These are phyloP conservation scores for Apiospora arundinis DNA, from an alignment of 2,329 filamentous ascomycete species.

Conservation along the genomic window DNA sequence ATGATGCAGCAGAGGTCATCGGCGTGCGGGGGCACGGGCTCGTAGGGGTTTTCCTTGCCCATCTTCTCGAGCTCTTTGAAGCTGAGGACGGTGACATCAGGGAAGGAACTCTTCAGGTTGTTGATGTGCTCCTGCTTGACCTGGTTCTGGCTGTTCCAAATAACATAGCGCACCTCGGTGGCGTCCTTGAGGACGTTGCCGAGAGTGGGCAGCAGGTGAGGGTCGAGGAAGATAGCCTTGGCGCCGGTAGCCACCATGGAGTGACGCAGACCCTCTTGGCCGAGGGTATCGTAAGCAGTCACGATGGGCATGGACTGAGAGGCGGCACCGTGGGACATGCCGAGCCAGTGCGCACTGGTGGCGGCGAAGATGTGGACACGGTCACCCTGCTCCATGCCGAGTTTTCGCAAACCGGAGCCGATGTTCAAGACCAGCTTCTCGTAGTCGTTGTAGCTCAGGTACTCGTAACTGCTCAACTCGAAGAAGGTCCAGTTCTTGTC, in stretches of 20 bases:
- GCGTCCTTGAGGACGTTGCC: conserved; percentile 60
- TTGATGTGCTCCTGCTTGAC: conserved; percentile 57
- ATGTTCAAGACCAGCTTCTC: conserved; percentile 71
- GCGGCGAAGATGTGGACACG: conserved; percentile 82
- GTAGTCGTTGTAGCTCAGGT: conserved; percentile 79
- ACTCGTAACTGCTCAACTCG: conserved; percentile 80
- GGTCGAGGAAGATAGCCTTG: conserved; percentile 77
- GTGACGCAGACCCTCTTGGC: conserved; percentile 74
- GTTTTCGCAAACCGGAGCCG: conserved; percentile 73
- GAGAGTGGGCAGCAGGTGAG: conserved; percentile 68
- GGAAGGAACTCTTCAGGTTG: conserved; percentile 56
- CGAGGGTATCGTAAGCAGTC: conserved; percentile 78
- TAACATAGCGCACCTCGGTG: conserved; percentile 55
- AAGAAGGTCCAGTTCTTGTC: conserved; percentile 92
- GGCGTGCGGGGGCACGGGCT: conserved; percentile 71
- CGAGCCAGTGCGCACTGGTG: conserved; percentile 65
- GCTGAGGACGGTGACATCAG: conserved; percentile 54
- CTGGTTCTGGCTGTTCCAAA: conserved; percentile 62
- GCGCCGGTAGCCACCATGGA: conserved; percentile 74
- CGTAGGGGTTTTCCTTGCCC: conserved; percentile 68
- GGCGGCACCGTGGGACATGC: conserved; percentile 57
- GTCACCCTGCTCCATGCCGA: conserved; percentile 73
- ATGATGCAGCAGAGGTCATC: conserved; percentile 79
- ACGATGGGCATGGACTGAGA: conserved; percentile 84
- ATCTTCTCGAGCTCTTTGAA: conserved; percentile 58